A percentile compares a stretch with the other conserved stretches of the same genome.
Conservation (phyloP, 208 protist species). For the Phytomonas sp. region DNA sequence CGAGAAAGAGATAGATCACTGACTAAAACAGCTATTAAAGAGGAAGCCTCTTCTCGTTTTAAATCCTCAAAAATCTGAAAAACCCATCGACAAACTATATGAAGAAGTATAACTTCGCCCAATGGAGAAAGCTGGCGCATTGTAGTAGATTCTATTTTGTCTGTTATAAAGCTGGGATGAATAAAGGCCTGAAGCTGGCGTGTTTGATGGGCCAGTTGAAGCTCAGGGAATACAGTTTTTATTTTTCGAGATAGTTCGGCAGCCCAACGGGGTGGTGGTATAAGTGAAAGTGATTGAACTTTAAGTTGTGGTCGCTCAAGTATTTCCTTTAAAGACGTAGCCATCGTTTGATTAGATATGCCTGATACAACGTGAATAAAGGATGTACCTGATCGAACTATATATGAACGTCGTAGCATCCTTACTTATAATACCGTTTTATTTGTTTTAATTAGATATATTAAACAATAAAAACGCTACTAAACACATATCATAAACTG, state of each 20-base stretch:
- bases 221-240: constrained; percentile 49
- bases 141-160: constrained; percentile 35
- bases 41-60: constrained; percentile 36
- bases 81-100: constrained; percentile 35
- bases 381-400: background rate
- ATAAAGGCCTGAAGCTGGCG: constrained; percentile 72
- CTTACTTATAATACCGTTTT: background rate
- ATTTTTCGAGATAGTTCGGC: constrained; percentile 65
- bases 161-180: constrained; percentile 75
- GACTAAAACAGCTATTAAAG: constrained; percentile 38
- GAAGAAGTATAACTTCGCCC: constrained; percentile 50
- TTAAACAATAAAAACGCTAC: background rate
- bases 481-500: constrained; percentile 7
- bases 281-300: constrained; percentile 44
- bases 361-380: constrained; percentile 19
- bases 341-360: constrained; percentile 4
- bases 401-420: constrained; percentile 4
- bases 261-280: constrained; percentile 78
- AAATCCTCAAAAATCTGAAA: constrained; percentile 52
- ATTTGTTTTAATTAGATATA: background rate
- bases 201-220: constrained; percentile 32
- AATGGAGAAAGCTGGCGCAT: constrained; percentile 52
- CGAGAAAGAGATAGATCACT: constrained; percentile 55
- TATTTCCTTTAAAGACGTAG: constrained; percentile 17
- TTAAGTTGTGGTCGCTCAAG: constrained; percentile 29